phyloP scores from a whole-genome alignment of 306 rosid species.

The Vigna unguiculata region DNA sequence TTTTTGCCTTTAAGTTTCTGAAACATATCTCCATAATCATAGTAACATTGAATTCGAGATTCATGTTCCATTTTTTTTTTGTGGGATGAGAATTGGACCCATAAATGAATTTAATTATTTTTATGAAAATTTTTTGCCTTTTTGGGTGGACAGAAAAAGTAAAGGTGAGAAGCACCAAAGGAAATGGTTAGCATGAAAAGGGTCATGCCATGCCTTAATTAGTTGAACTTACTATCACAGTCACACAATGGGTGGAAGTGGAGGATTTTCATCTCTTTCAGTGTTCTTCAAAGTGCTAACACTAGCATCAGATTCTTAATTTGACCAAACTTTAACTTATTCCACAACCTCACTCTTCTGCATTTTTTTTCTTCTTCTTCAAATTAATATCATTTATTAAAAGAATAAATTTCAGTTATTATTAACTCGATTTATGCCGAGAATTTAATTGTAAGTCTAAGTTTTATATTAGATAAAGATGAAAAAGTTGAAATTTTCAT shows the following conservation, averaged over 20 bases:
- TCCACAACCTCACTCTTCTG: slow-evolving; percentile 11
- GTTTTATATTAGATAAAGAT: no score
- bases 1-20: slow-evolving; percentile 21
- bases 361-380: no score
- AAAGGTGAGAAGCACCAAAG: background rate
- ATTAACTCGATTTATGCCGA: no score
- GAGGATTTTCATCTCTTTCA: slow-evolving; percentile 34
- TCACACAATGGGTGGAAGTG: slow-evolving; percentile 40
- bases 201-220: slow-evolving; percentile 8
- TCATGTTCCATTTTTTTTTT: background rate
- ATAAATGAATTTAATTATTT: background rate
- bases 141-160: slow-evolving; percentile 41
- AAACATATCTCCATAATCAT: slow-evolving; percentile 10
- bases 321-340: slow-evolving; percentile 44
- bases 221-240: slow-evolving; percentile 37
- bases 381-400: no score
- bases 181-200: slow-evolving; percentile 42
- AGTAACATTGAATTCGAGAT: slow-evolving; percentile 24
- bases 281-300: slow-evolving; percentile 30
- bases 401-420: no score
- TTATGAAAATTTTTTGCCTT: background rate
- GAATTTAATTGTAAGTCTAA: no score
- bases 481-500: no score
- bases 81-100: slow-evolving; percentile 14
- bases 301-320: slow-evolving; percentile 46